Base-by-base conservation (phyloP, 2,329 filamentous ascomycete genomes). In the Ceratocystis colombiana region DNA sequence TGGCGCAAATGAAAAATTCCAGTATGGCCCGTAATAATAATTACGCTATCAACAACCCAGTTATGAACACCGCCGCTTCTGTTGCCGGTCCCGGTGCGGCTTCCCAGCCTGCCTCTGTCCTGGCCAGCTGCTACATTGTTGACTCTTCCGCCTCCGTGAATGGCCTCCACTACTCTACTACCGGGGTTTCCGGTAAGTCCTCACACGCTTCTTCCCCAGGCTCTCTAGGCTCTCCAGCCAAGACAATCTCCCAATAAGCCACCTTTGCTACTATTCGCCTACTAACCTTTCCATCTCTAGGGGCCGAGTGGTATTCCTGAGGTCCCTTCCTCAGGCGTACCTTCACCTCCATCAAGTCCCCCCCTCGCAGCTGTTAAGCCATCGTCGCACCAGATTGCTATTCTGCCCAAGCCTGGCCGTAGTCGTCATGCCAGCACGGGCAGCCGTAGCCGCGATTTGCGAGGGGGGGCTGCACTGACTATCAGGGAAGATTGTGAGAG, bases 401-500 rank as follows among this genome's bases (percentile, higher is more conserved):
- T 87, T 74, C 78, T 83, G 70, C 81, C 82, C 71, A 86, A 85
- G 77, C 76, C 76, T 73, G 78, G 67, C 67, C 71, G 70, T 22
- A 22, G 46, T 50, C 17, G 33, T 41, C 48, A 61, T 28, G 22
- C 74, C 50, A 55, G 25, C 72, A 59, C 17, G 72, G 75, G 71
- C 68, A 70, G 74, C 72, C 72, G 72, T 70, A 74, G 74, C 73
- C 74, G 76, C 75, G 77, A 78, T 75, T 80, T 83, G 75, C 83
- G 82, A 88, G 88, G 88, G 89, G 91, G 91, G 90, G 91, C 91
- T 87, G 86, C 90, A 88, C 86, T 89, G 79, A 87, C 87, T 81
- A 96, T 96, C 84, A 91, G 88, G 89, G 91, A 88, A 91, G 91
- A 96, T 90, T 96, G 92, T 96, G 92, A 96, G 91, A 96, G 92